Evolutionary conservation across 805 yeast species (phyloP), one percentile per base, ranked within the genome.

Genomic region (Hanseniaspora clermontiae): DNA sequence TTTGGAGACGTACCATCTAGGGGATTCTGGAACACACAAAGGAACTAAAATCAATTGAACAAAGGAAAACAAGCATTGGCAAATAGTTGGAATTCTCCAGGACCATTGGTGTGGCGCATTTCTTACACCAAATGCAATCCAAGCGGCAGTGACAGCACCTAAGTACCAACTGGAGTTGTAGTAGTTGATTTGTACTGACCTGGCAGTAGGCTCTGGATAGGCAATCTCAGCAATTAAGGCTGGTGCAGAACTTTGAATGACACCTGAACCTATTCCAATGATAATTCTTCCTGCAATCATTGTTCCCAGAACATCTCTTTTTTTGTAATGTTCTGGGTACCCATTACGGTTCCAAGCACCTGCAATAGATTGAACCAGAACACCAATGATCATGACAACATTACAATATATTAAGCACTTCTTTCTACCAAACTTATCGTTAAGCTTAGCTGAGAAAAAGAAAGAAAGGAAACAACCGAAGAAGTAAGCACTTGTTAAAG

Each of bases 11-110:
- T 71, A 68, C 61, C 57, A 77, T 62, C 80, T 68, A 58, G 80
- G 80, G 12, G 76, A 72, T 61, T 77, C 80, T n/a, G 82, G 81
- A 52, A 75, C 69, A 48, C 65, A 62, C 15, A 72, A 70, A 27
- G 56, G 77, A 64, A 64, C 72, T 70, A 71, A 61, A 2, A 59
- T 3, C 12, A 70, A 29, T 61, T 77, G 80, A 27, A 75, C 17
- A 3, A 73, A 24, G 2, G 83, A 81, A 59, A 75, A 67, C 20
- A 70, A 63, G 39, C 75, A 78, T 65, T 79, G 83, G 42, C 79
- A 59, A 54, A 71, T 71, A 14, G 79, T 71, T 38, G 83, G 83
- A 52, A 79, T 68, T 66, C 79, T 75, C 82, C 83, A 79, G 29
- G 74, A 67, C 71, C 74, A 73, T 39, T 67, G 62, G 47, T 61